Evolutionary conservation across 306 rosid genomes (phyloP), one percentile per base, ranked within the genome.

Genomic region (Cicer judaicum): DNA sequence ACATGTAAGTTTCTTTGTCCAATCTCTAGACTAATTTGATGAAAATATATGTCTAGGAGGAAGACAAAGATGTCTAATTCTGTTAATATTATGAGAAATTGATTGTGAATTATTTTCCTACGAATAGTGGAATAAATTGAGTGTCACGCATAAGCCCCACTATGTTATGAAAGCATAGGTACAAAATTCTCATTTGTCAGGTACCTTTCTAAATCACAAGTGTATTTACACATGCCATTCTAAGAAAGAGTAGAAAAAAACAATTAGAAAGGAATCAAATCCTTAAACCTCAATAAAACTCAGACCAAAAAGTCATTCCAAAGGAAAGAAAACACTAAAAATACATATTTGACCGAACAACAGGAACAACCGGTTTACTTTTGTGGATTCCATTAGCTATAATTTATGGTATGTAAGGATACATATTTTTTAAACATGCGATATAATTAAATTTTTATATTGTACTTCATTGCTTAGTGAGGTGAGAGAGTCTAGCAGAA

Each of bases 241-340:
- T 44, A 36, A 44, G 8, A 62, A 52, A 15, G 24, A 15, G 36
- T 29, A 53, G 2, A 53, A 1, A 53, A 15, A 53, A 48, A 16
- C 29, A 53, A 52, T 63, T 78, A 8, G 49, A 71, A 78, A 57
- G 66, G 53, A 73, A 76, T 68, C 64, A 68, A 76, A 68, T 46
- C 75, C 69, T 50, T 67, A 73, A 80, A 55, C 72, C 44, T 55
- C 69, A 16, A 62, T 8, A 41, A 52, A 68, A 57, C 60, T 74
- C 48, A 74, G 53, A 70, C 39, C 77, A 39, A 70, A 61, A 70
- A 39, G 13, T 19, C 42, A 38, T 19, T 65, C 57, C 46, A 48
- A 82, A 76, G 18, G 24, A 63, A 80, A 60, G n/a, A 12, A 47
- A 34, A 70, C 75, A 42, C 57, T 38, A 48, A 10, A 70, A 55